Evolutionary conservation across 2,329 filamentous ascomycete genomes (phyloP).

Genomic region (Macrophomina phaseolina): DNA sequence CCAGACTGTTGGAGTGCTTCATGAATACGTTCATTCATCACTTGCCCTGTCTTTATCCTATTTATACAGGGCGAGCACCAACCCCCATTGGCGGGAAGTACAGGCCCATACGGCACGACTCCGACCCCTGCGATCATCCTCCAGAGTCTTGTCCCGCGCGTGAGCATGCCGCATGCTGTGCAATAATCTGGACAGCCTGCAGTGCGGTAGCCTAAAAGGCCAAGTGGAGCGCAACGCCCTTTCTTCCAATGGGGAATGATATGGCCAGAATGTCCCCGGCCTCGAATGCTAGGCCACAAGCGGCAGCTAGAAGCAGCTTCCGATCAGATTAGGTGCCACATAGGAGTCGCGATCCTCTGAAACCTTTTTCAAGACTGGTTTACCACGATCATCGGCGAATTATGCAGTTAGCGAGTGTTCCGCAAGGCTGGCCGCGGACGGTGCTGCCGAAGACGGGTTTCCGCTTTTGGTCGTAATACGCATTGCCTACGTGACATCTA

Average conservation of each 20-base stretch:
- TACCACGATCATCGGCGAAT: neutral
- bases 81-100: neutral
- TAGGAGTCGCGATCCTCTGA: neutral
- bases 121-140: neutral
- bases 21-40: neutral
- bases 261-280: slow-evolving; percentile 19
- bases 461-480: neutral
- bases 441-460: neutral
- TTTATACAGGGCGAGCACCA: neutral
- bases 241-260: slow-evolving; percentile 7
- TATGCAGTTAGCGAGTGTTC: neutral
- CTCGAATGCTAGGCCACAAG: slow-evolving; percentile 18
- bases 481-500: neutral
- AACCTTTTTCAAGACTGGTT: neutral
- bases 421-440: neutral
- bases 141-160: neutral
- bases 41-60: slow-evolving; percentile 6
- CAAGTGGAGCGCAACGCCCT: slow-evolving; percentile 26
- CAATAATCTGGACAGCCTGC: neutral
- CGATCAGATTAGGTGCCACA: slow-evolving; percentile 12
- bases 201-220: slow-evolving; percentile 13
- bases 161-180: slow-evolving; percentile 4
- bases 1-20: slow-evolving; percentile 5
- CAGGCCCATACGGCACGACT: neutral
- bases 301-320: slow-evolving; percentile 6